Conservation (phyloP, 2,329 filamentous ascomycete genomes). For the Nemania abortiva region DNA sequence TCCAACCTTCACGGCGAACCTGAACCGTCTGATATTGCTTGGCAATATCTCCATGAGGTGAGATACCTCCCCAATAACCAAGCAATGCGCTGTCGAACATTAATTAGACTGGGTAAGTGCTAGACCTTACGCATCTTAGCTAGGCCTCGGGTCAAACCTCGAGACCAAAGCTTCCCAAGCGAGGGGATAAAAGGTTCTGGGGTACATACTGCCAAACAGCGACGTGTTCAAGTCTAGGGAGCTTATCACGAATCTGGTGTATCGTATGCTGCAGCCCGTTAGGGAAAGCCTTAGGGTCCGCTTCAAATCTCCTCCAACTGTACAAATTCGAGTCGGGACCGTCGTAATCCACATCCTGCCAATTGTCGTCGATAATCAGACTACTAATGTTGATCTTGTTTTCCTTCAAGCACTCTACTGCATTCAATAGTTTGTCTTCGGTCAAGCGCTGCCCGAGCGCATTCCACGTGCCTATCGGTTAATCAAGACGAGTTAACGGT, state of each 20-base stretch:
- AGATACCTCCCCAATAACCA: conserved; percentile 92
- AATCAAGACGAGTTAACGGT: conserved; percentile 20
- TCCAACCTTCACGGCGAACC: conserved; percentile 64
- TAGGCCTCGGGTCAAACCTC: not conserved
- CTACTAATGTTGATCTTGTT: conserved; percentile 83
- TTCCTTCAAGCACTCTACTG: conserved; percentile 77
- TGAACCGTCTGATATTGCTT: conserved; percentile 81
- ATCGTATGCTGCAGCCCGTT: conserved; percentile 80
- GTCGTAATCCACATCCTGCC: conserved; percentile 78
- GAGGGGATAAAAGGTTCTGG: not conserved
- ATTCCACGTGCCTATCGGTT: conserved; percentile 83
- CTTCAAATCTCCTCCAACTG: conserved; percentile 87
- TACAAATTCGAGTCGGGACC: conserved; percentile 66
- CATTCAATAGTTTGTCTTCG: conserved; percentile 81
- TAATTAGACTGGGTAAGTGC: conserved; percentile 2
- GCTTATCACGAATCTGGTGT: conserved; percentile 73
- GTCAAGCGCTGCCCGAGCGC: conserved; percentile 85
- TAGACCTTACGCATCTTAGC: not conserved
- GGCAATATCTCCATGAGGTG: conserved; percentile 78
- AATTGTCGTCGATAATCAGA: conserved; percentile 97
- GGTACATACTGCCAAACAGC: conserved; percentile 82
- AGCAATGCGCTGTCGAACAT: conserved; percentile 67
- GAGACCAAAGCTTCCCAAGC: not conserved
- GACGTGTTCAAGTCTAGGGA: conserved; percentile 82
- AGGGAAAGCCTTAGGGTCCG: conserved; percentile 82